Base-by-base conservation (phyloP, 768 basidiomycete genomes). In the Megacollybia marginata region DNA sequence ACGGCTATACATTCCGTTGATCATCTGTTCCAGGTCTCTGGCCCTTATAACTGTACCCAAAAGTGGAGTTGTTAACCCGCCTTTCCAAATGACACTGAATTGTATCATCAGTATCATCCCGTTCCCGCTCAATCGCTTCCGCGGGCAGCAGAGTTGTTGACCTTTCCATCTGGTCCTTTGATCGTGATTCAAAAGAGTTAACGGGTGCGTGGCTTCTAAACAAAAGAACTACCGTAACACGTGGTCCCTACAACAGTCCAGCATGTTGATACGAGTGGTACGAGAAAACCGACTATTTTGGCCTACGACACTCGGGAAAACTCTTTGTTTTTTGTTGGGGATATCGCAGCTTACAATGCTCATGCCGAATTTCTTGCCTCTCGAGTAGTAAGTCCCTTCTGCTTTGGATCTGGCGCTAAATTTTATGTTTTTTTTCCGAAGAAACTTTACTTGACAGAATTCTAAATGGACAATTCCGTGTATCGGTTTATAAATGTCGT, bases 161-260 rank as follows among this genome's bases (percentile, higher is more conserved):
- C 55, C 76, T 75, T 20, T 64, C 73, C 20, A 74, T 78, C 49
- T 79, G 77, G 77, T 58, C 65, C 32, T 57, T 72, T 47, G 53
- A 77, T 53, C 52, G 56, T 4, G 51, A 51, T 12, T 73, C 70
- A 7, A 59, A 65, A 33, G 61, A 75, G 55, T 55, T 79, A 28
- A 66, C 61, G 48, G 67, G 76, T 77, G 50, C 48, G 62, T 52
- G 46, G 35, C 15, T 23, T 45, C 40, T 13, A 18, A n/a, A 28
- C 34, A 19, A 19, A 9, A 33, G 28, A 34, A 5, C 23, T 40
- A 35, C 23, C 31, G 18, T 31, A 19, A 31, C 51, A 33, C 23
- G 11, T 45, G 10, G 18, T 18, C 42, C 9, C 32, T 8, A 8
- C 34, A 16, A 18, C 50, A 79, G 77, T 71, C 6, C 69, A 72